phyloP scores from a whole-genome alignment of 352 stramenopile species.

The Globisporangium parvum region DNA sequence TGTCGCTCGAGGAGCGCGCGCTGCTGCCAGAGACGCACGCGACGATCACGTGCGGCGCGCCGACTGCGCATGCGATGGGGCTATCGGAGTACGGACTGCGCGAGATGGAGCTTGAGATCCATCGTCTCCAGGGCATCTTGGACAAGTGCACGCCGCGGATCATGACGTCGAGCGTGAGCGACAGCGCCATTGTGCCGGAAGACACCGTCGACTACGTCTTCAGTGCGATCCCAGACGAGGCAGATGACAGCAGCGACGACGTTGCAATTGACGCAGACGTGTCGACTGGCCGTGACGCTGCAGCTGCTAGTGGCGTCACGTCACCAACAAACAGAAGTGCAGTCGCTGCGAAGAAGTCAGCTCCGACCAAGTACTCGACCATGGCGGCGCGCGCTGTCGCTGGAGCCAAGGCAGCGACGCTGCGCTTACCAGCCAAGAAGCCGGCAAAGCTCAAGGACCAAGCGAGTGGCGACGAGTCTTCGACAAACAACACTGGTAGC shows the following conservation, averaged over 20 bases:
- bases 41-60: conserved; percentile 75
- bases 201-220: conserved; percentile 48
- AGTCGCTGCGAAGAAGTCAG: conserved; percentile 11
- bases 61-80: conserved; percentile 76
- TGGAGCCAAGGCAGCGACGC: conserved; percentile 42
- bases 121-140: conserved; percentile 51
- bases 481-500: conserved; percentile 18
- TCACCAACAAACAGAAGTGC: conserved; percentile 11
- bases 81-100: conserved; percentile 66
- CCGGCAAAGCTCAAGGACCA: conserved; percentile 31
- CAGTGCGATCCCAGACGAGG: conserved; percentile 34
- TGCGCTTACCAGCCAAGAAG: conserved; percentile 35
- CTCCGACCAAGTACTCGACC: conserved; percentile 45
- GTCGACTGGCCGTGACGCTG: conserved; percentile 12
- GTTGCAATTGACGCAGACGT: conserved; percentile 10
- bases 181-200: conserved; percentile 36
- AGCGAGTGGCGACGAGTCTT: conserved; percentile 16
- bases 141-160: conserved; percentile 52
- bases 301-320: conserved; percentile 7
- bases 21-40: conserved; percentile 53
- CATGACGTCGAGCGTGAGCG: conserved; percentile 21
- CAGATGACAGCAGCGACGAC: conserved; percentile 29
- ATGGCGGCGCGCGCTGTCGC: conserved; percentile 55
- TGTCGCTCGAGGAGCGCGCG: conserved; percentile 31
- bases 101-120: conserved; percentile 81